Percentiles rank a stretch among this genome's conserved stretches.
phyloP scores from a whole-genome alignment of 2,329 filamentous ascomycete species.

The Orbilia quercus region DNA sequence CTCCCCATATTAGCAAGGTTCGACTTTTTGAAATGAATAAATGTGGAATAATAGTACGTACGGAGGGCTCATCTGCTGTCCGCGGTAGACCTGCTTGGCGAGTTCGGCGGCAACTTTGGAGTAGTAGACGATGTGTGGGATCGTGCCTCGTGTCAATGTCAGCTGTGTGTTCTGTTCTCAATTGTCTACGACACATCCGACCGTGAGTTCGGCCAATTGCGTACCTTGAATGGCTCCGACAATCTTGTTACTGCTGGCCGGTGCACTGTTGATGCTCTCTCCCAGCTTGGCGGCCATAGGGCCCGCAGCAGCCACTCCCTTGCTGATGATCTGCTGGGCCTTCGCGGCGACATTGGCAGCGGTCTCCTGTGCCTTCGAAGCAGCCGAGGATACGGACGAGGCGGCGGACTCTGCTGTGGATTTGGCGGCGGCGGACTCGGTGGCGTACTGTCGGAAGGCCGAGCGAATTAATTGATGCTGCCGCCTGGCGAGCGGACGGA shows the following conservation, averaged over 20 bases:
- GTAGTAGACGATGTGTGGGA: constrained; percentile 91
- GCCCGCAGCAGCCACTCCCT: constrained; percentile 65
- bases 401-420: constrained; percentile 52
- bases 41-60: constrained; percentile 69
- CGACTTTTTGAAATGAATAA: not conserved
- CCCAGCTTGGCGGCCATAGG: constrained; percentile 60
- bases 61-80: constrained; percentile 94
- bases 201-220: constrained; percentile 62
- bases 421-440: constrained; percentile 49
- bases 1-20: not conserved
- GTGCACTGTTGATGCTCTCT: constrained; percentile 67
- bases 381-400: constrained; percentile 32
- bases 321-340: constrained; percentile 62
- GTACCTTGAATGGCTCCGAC: constrained; percentile 86
- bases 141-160: constrained; percentile 73
- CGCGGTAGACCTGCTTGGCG: constrained; percentile 84
- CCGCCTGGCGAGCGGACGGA: constrained; percentile 51
- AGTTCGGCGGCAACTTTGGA: constrained; percentile 88
- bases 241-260: constrained; percentile 82
- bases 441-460: constrained; percentile 51
- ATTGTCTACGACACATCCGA: not conserved
- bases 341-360: constrained; percentile 61
- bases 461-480: constrained; percentile 52
- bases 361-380: constrained; percentile 57
- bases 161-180: constrained; percentile 13